Base-by-base conservation (phyloP, 768 basidiomycete species). In the Pleurotus eryngii region DNA sequence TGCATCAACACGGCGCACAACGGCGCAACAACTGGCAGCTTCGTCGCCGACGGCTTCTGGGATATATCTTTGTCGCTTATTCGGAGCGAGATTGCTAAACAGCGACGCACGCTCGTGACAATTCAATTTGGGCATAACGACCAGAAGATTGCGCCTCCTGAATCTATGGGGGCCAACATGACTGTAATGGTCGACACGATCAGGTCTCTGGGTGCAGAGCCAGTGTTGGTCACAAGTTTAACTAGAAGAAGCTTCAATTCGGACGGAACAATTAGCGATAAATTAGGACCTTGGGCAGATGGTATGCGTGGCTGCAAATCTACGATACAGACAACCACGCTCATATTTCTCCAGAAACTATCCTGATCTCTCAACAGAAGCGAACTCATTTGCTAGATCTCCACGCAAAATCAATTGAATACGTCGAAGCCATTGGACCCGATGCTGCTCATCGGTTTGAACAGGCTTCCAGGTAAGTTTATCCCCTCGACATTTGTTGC, bases 61-160 rank as follows among this genome's bases (percentile, higher is more conserved):
- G 65, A 70, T 49, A 69, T 68, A 12, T 72, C 75, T n/a, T 59
- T 76, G 22, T 69, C 64, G 1, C 60, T 68, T 26, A 71, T 77
- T 49, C 56, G 66, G 58, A 62, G 59, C 17, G 70, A 76, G 61
- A 68, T 77, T 6, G 68, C 69, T 12, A 72, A 71, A 58, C 72
- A 68, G 18, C 64, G 70, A 18, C 61, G 71, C 20, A 75, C 73
- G 1, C 59, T 72, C 15, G 73, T 74, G 12, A 78, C 75, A 0
- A 67, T 78, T 18, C 76, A 76, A 50, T 78, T 78, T 46, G 76
- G 76, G 0, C 76, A 77, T 59, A 77, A 74, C 46, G 72, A 73
- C 56, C 68, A 68, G 65, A 73, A 74, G 58, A 74, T 78, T 46
- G 75, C 74, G 0, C 70, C 74, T 42, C 74, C 76, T 3, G 76